phyloP scores from a whole-genome alignment of 495 filamentous ascomycete genomes.

The Annulohypoxylon moriforme region DNA sequence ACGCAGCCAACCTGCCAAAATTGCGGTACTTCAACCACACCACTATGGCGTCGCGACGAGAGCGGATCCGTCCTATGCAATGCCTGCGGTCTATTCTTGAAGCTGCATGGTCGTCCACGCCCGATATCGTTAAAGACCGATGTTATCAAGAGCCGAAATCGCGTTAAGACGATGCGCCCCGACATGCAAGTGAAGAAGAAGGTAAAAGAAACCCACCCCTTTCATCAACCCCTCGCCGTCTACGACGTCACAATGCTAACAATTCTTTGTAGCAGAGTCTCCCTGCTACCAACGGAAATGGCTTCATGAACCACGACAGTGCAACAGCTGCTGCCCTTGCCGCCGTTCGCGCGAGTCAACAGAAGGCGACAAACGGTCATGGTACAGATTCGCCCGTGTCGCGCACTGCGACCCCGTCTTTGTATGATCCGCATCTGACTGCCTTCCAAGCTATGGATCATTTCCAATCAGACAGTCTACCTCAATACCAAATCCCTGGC shows the following conservation, averaged over 20 bases:
- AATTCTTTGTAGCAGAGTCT: conserved; percentile 55
- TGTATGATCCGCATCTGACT: conserved; percentile 70
- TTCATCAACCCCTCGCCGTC: conserved; percentile 14
- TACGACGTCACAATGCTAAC: conserved; percentile 19
- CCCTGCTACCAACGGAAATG: conserved; percentile 70
- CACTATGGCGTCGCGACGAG: conserved; percentile 97
- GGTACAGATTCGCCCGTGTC: conserved; percentile 88
- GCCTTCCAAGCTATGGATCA: conserved; percentile 77
- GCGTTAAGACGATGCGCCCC: conserved; percentile 84
- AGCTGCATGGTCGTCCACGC: conserved; percentile 91
- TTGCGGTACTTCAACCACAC: conserved; percentile 94
- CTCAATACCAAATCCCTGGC: conserved; percentile 64
- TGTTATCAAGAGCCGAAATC: conserved; percentile 99
- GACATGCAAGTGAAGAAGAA: conserved; percentile 90
- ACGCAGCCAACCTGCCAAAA: conserved; percentile 97
- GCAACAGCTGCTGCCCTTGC: conserved; percentile 51
- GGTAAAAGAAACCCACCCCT: conserved; percentile 59
- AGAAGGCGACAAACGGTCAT: conserved; percentile 78
- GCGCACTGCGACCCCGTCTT: conserved; percentile 82
- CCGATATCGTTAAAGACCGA: conserved; percentile 98
- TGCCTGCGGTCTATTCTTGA: conserved; percentile 95
- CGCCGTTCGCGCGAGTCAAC: conserved; percentile 70
- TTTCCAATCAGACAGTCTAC: conserved; percentile 62
- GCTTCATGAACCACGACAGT: conserved; percentile 52
- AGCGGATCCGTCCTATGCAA: conserved; percentile 98